Percentiles rank a stretch among this genome's conserved stretches.
These are phyloP conservation scores for Colletotrichum phormii DNA, from an alignment of 2,329 filamentous ascomycete genomes.

Conservation along the genomic window DNA sequence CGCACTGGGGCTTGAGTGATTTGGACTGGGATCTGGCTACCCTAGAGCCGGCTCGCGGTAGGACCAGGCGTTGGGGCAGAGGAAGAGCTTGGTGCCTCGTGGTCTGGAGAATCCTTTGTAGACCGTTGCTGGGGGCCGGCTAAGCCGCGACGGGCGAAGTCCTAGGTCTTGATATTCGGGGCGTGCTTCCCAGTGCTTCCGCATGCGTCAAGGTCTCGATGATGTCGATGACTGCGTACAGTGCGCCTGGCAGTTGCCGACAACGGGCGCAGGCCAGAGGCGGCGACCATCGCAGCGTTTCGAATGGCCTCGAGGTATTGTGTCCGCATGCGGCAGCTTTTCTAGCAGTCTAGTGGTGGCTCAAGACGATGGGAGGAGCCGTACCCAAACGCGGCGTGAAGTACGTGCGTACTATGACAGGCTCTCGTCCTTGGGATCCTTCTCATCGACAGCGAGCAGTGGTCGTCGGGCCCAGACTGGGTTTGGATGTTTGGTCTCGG, in stretches of 20 bases:
- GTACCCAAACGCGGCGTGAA: not conserved
- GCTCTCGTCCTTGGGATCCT: not conserved
- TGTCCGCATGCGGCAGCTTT: not conserved
- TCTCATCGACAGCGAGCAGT: not conserved
- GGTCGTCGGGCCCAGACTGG: not conserved
- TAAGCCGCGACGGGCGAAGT: not conserved
- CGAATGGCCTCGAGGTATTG: not conserved
- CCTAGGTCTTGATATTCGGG: not conserved
- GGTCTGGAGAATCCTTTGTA: conserved; percentile 6
- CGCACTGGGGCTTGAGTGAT: not conserved
- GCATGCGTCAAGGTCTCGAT: conserved; percentile 5
- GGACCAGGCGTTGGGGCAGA: not conserved
- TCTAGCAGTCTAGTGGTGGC: not conserved
- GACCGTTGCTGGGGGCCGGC: not conserved
- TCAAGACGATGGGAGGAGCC: not conserved
- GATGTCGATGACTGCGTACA: not conserved
- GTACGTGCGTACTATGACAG: not conserved
- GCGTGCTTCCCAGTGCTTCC: not conserved
- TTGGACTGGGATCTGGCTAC: not conserved
- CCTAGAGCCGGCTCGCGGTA: not conserved
- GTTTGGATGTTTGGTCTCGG: not conserved
- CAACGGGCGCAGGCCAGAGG: not conserved
- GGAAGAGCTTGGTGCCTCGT: not conserved
- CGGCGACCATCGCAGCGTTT: not conserved
- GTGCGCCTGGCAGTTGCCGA: not conserved